Conservation (phyloP, 768 basidiomycete species). For the Pulveroboletus sp. region DNA sequence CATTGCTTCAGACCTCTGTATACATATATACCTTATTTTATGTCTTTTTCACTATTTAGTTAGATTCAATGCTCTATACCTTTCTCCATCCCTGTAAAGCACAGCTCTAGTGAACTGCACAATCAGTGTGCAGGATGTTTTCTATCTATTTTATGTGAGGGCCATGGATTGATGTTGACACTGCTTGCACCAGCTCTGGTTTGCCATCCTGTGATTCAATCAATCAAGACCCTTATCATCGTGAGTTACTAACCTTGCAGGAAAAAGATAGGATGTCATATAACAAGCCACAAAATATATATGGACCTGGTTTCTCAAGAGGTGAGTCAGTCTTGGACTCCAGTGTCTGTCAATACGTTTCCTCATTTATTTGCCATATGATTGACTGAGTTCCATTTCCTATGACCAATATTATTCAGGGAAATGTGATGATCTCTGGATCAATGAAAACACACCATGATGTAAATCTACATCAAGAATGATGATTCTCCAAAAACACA, state of each 20-base stretch:
- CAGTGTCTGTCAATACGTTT: conserved; percentile 66
- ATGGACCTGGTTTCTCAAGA: conserved; percentile 41
- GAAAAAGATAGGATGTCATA: conserved; percentile 92
- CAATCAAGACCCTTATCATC: background rate
- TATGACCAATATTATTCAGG: conserved; percentile 23
- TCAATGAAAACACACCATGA: conserved; percentile 17
- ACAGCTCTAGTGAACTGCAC: too few relatives aligned
- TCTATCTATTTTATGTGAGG: conserved; percentile 24
- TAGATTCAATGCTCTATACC: too few relatives aligned
- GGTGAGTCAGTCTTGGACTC: conserved; percentile 36
- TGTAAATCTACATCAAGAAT: conserved; percentile 78
- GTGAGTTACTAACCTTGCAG: conserved; percentile 62
- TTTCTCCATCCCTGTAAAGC: too few relatives aligned
- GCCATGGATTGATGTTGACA: conserved; percentile 44
- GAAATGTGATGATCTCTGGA: background rate
- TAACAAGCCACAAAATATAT: conserved; percentile 86
- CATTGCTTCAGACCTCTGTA: too few relatives aligned
- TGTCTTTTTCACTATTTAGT: too few relatives aligned
- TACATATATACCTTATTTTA: too few relatives aligned
- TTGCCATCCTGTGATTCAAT: conserved; percentile 67
- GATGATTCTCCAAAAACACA: conserved; percentile 69
- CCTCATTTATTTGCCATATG: conserved; percentile 88
- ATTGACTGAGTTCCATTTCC: conserved; percentile 95
- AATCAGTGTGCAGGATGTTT: too few relatives aligned
- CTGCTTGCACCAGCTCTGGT: conserved; percentile 72